Evolutionary conservation across 129 eudicot species (phyloP).

Genomic region (Flaveria bidentis): DNA sequence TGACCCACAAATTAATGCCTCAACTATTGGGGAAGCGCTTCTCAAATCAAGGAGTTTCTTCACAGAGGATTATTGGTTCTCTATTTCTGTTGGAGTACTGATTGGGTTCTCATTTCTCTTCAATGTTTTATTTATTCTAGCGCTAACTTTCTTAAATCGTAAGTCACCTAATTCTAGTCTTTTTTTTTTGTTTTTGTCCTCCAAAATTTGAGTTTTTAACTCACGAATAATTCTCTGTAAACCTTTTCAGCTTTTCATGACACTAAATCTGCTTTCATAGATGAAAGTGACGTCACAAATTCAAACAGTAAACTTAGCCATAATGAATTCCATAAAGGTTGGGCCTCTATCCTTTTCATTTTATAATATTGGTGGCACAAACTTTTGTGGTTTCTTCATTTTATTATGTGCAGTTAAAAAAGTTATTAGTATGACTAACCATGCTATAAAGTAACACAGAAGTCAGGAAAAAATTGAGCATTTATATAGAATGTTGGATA

Average conservation of each 20-base stretch:
- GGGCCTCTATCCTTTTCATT: slow-evolving; percentile 22
- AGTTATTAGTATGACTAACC: not conserved
- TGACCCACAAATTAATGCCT: slow-evolving; percentile 4
- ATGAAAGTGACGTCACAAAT: slow-evolving; percentile 34
- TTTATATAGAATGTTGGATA: not conserved
- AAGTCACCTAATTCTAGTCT: slow-evolving; percentile 24
- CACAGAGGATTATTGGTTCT: slow-evolving; percentile 57
- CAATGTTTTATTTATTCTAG: slow-evolving; percentile 63
- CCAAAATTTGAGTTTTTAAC: slow-evolving; percentile 15
- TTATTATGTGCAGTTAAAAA: not conserved
- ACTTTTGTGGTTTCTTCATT: not conserved
- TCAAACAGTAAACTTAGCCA: slow-evolving; percentile 20
- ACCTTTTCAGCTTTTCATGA: slow-evolving; percentile 57
- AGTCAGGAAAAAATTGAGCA: not conserved
- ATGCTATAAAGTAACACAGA: slow-evolving; percentile 8
- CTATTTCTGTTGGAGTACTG: slow-evolving; percentile 64
- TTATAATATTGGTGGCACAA: not conserved
- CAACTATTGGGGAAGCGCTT: slow-evolving; percentile 29
- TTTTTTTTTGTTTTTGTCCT: not conserved
- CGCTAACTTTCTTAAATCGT: slow-evolving; percentile 74
- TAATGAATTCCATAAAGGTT: slow-evolving; percentile 25
- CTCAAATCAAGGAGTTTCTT: slow-evolving; percentile 70
- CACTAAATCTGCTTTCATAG: slow-evolving; percentile 45
- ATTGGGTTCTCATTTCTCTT: slow-evolving; percentile 75
- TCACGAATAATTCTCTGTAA: slow-evolving; percentile 1